Evolutionary conservation across 2,329 filamentous ascomycete species (phyloP), one percentile per base, ranked within the genome.

Genomic region (Cladosporium colombiae): DNA sequence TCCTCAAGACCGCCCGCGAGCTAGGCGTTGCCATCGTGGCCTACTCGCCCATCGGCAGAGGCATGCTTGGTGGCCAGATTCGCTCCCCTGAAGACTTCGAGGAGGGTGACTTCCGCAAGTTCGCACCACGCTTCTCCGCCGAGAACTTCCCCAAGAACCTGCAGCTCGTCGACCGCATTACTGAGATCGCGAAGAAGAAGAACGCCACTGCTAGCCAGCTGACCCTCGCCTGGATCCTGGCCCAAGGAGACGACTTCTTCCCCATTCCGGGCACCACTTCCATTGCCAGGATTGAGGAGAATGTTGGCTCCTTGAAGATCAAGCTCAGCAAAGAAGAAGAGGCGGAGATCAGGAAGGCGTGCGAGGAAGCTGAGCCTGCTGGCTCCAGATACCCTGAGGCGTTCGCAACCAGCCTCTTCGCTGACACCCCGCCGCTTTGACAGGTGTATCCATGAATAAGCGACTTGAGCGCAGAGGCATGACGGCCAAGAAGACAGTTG

Each of bases 161-260:
- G 13, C 77, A 79, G 68, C 73, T 89, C 2, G 82, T 87, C 3
- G 81, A 84, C 35, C 74, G 75, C 21, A 80, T 89, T 65, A 73
- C 76, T 3, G 77, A 72, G 5, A 71, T 89, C 6, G 86, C 85
- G 0, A 76, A 81, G 50, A 79, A 77, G 67, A 89, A 90, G 76
- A 81, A 78, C 3, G 81, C 79, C 55, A 88, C 87, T 0, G 70
- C 85, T 0, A 81, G 80, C 1, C 84, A 91, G 72, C 73, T 91
- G 35, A 83, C 85, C 1, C 78, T 90, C 31, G 88, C 88, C 0
- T 91, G 88, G 87, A 70, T 90, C 65, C 70, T 88, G 68, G 82
- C 82, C 4, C 86, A 89, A 70, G 75, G 75, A 16, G 80, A 84
- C 2, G 84, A 88, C 69, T 79, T 90, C 59, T 83, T 87, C 70